Conservation (phyloP, 73 alveolate genomes). For the Loxodes magnus region DNA sequence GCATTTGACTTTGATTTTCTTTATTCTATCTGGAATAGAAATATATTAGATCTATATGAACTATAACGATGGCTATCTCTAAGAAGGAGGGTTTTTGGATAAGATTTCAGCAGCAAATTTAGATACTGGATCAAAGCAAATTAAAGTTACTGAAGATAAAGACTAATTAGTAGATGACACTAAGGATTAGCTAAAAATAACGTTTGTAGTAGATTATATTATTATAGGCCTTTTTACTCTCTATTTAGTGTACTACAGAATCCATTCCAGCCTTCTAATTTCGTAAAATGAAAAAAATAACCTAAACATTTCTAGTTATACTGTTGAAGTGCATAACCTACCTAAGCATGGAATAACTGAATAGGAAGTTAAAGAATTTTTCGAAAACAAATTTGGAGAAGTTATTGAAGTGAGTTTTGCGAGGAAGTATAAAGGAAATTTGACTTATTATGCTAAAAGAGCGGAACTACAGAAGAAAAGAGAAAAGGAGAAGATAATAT, state of each 20-base stretch:
- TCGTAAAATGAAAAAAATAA: background rate
- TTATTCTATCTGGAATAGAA: slow-evolving; percentile 11
- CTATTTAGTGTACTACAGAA: background rate
- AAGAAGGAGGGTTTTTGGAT: background rate
- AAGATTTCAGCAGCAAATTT: slow-evolving; percentile 5
- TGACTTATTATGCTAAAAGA: slow-evolving; percentile 12
- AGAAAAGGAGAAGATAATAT: slow-evolving; percentile 16
- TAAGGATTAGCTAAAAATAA: background rate
- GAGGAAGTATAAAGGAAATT: slow-evolving; percentile 15
- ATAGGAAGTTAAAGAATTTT: slow-evolving; percentile 4
- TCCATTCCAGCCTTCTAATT: background rate
- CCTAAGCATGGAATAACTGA: background rate
- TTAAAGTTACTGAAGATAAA: background rate
- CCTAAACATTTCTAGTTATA: slow-evolving; percentile 9
- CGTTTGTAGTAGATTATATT: background rate
- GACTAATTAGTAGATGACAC: background rate
- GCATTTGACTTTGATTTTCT: background rate
- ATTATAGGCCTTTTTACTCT: background rate
- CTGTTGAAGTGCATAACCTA: slow-evolving; percentile 11
- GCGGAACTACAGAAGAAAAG: slow-evolving; percentile 19
- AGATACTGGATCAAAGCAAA: background rate
- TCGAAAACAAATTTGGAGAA: slow-evolving; percentile 22
- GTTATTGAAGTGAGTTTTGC: slow-evolving; percentile 26
- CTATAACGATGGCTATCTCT: slow-evolving; percentile 6
- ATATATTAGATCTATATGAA: slow-evolving; percentile 18